A percentile compares a stretch with the other conserved stretches of the same genome.
Evolutionary conservation across 805 yeast species (phyloP).

Genomic region (Candida hungchunana): DNA sequence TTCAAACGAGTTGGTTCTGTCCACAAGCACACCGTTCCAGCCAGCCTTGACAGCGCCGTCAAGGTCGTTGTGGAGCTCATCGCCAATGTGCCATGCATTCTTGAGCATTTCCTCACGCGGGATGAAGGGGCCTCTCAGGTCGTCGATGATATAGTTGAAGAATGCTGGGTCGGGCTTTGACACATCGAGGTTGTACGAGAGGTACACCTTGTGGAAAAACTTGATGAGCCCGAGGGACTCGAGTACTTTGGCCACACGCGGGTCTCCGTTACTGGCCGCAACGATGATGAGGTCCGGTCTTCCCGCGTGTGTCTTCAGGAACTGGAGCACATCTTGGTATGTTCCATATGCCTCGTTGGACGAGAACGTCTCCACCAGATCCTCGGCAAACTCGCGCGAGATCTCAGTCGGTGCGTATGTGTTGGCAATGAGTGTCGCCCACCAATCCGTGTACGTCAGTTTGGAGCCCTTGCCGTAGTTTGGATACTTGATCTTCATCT

Average conservation of each 20-base stretch:
- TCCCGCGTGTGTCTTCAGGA: conserved; percentile 32
- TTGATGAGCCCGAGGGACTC: conserved; percentile 40
- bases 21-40: conserved; percentile 56
- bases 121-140: conserved; percentile 21
- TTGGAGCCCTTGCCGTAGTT: conserved; percentile 52
- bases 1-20: conserved; percentile 36
- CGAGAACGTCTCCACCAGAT: conserved; percentile 45
- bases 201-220: conserved; percentile 40
- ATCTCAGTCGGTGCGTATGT: conserved; percentile 35
- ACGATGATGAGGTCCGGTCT: conserved; percentile 35
- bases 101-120: conserved; percentile 21
- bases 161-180: conserved; percentile 50
- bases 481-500: conserved; percentile 41
- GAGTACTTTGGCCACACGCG: conserved; percentile 42
- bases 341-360: conserved; percentile 50
- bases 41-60: conserved; percentile 51
- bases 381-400: conserved; percentile 37
- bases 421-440: conserved; percentile 47
- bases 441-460: conserved; percentile 45
- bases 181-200: conserved; percentile 54
- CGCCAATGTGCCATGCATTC: conserved; percentile 65
- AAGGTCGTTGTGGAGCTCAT: conserved; percentile 51
- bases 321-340: conserved; percentile 49
- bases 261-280: conserved; percentile 61
- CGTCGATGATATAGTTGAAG: conserved; percentile 37